Evolutionary conservation across 1,284 basidiomycete species (phyloP).

Genomic region (Puccinia brachypodii): DNA sequence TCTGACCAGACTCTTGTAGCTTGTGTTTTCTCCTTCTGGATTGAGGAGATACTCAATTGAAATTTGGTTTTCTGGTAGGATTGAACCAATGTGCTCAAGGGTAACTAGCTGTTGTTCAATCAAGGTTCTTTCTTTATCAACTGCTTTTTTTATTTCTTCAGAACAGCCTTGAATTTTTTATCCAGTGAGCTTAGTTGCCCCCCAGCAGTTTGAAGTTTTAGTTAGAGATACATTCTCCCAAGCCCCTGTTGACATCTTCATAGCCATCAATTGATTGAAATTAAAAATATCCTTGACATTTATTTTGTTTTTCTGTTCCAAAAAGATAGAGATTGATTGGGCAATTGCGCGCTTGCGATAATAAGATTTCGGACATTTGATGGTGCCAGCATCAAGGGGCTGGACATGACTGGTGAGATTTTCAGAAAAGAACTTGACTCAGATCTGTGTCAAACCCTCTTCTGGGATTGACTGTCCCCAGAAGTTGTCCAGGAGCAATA

Average conservation of each 20-base stretch:
- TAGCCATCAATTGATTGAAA: not conserved
- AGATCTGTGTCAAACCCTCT: not conserved
- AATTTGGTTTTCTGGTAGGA: not conserved
- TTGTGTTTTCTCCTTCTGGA: not conserved
- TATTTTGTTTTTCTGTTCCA: not conserved
- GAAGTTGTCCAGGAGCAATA: conserved; percentile 26
- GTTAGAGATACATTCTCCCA: not conserved
- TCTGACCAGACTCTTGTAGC: not conserved
- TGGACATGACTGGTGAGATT: conserved; percentile 15
- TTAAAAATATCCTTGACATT: not conserved
- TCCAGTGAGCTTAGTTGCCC: not conserved
- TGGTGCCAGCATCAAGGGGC: conserved; percentile 19
- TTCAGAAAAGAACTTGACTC: not conserved
- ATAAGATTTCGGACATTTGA: not conserved
- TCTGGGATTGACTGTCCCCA: not conserved
- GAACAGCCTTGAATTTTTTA: not conserved
- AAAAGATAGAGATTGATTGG: not conserved
- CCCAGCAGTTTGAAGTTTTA: not conserved
- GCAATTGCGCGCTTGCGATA: not conserved
- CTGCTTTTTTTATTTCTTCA: not conserved
- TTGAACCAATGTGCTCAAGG: not conserved
- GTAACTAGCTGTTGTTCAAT: not conserved
- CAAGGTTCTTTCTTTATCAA: not conserved
- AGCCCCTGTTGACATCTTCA: conserved; percentile 6
- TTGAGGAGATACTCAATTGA: not conserved